Evolutionary conservation across 805 yeast genomes (phyloP).

Genomic region (Spathaspora arborariae): DNA sequence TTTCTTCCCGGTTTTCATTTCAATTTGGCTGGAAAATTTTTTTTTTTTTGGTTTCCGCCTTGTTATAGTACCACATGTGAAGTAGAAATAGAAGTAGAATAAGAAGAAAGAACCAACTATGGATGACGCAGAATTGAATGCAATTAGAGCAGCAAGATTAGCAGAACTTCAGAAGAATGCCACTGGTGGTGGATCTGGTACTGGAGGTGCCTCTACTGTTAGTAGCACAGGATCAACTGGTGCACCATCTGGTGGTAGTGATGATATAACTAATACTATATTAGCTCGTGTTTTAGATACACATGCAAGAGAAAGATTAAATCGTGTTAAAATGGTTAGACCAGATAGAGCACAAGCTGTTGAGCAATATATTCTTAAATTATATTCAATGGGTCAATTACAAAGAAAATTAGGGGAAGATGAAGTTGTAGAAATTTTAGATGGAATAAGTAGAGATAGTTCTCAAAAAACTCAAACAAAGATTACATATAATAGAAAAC

Average conservation of each 20-base stretch:
- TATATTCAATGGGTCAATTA: constrained; percentile 76
- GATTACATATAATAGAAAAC: constrained; percentile 57
- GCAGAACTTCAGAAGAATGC: constrained; percentile 70
- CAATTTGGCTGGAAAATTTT: background rate
- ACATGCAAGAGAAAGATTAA: constrained; percentile 80
- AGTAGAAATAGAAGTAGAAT: too few relatives aligned
- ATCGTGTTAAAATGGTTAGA: constrained; percentile 82
- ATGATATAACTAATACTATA: constrained; percentile 16
- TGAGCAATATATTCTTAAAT: constrained; percentile 69
- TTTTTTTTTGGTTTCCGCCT: background rate
- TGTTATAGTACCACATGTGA: too few relatives aligned
- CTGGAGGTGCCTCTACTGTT: constrained; percentile 4
- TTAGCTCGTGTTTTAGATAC: constrained; percentile 74
- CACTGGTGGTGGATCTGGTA: constrained; percentile 37
- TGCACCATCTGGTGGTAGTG: too few relatives aligned
- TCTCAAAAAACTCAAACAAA: constrained; percentile 53
- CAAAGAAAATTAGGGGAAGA: constrained; percentile 70
- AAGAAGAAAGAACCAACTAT: too few relatives aligned
- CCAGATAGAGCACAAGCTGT: constrained; percentile 90
- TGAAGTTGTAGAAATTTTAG: constrained; percentile 78
- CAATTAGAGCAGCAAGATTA: constrained; percentile 89
- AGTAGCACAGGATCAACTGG: background rate
- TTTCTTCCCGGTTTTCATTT: background rate
- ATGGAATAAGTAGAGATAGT: constrained; percentile 75
- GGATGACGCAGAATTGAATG: constrained; percentile 86